These are phyloP conservation scores for Rhizophlyctis rosea DNA, from an alignment of 192 early-diverging fungal genomes.

Conservation along the genomic window DNA sequence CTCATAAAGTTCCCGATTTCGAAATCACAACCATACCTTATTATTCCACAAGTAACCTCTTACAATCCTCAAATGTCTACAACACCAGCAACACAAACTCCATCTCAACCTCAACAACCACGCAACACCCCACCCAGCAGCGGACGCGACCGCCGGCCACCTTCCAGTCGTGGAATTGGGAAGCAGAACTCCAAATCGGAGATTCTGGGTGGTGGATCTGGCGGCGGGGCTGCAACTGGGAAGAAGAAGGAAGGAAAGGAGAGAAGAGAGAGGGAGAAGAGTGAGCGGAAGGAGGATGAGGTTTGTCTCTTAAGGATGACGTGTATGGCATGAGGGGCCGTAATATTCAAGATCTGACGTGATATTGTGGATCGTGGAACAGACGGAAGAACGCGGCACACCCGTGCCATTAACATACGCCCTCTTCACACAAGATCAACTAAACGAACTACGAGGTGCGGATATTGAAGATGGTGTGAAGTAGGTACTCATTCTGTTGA, in stretches of 20 bases:
- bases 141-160: background rate
- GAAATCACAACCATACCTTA: too few relatives aligned
- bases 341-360: background rate
- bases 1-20: too few relatives aligned
- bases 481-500: background rate
- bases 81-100: too few relatives aligned
- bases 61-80: too few relatives aligned
- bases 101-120: conserved; percentile 3
- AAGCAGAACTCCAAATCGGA: conserved; percentile 11
- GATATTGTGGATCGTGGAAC: background rate
- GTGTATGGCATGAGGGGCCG: background rate
- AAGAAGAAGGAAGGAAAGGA: conserved; percentile 8
- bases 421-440: conserved; percentile 13
- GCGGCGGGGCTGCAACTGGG: conserved; percentile 16
- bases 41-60: too few relatives aligned
- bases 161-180: conserved; percentile 4
- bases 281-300: background rate
- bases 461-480: background rate
- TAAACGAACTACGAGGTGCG: background rate
- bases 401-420: conserved; percentile 11
- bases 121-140: background rate
- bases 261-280: background rate
- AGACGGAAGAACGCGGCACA: background rate
- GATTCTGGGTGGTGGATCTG: too few relatives aligned
- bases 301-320: background rate